A percentile compares a stretch with the other conserved stretches of the same genome.
Evolutionary conservation across 179 eudicot species (phyloP).

Genomic region (Corrigiola litoralis): DNA sequence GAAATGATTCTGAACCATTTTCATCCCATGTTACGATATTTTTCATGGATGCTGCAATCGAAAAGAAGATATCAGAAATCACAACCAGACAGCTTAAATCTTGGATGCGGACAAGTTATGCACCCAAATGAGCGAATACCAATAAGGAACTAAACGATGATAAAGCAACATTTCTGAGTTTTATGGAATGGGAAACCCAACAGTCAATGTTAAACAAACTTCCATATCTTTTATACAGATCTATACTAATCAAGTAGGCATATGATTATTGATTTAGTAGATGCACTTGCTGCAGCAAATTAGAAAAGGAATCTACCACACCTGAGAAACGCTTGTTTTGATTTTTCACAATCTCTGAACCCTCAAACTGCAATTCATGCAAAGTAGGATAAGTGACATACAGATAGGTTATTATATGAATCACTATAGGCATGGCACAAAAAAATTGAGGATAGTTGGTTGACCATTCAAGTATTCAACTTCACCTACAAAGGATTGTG

Average conservation of each 20-base stretch:
- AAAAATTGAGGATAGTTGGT: neutral
- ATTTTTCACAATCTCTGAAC: constrained; percentile 61
- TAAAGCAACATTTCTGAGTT: neutral
- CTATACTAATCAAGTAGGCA: too few species aligned
- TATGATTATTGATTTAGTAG: neutral
- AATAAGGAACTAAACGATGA: neutral
- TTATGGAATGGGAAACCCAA: neutral
- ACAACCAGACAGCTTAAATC: neutral
- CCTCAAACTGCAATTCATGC: constrained; percentile 74
- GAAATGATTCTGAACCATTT: constrained; percentile 42
- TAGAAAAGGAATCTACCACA: constrained; percentile 22
- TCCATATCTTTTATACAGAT: too few species aligned
- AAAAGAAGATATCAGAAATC: constrained; percentile 11
- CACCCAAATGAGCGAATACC: neutral
- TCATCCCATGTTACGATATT: constrained; percentile 68
- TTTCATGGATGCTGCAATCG: constrained; percentile 74
- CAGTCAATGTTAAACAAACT: neutral
- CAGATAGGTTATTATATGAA: neutral
- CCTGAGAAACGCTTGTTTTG: constrained; percentile 80
- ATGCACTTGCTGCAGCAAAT: neutral
- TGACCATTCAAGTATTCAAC: neutral
- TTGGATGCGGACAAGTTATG: neutral
- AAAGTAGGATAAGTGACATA: constrained; percentile 13
- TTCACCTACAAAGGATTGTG: neutral
- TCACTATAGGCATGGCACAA: neutral